phyloP scores from a whole-genome alignment of 2,329 filamentous ascomycete species.

The Alternaria alternata region DNA sequence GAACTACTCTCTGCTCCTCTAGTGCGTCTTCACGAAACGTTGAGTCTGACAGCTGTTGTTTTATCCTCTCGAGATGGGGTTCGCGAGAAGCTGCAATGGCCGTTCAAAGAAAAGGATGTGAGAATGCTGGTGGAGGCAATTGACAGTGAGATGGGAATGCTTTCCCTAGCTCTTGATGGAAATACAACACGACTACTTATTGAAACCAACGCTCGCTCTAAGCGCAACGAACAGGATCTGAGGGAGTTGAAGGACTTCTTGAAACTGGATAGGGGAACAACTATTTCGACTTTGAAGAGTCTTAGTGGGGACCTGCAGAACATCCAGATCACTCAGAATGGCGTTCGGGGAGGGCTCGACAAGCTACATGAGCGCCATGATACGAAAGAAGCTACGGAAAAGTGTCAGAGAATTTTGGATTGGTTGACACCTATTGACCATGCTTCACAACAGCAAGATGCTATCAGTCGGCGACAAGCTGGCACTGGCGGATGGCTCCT shows the following conservation, averaged over 20 bases:
- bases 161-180: background rate
- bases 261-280: background rate
- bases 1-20: background rate
- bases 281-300: fast-evolving
- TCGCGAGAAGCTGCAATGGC: background rate
- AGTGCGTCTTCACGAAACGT: background rate
- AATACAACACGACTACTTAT: too few relatives aligned
- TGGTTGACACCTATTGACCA: background rate
- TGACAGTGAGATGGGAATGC: background rate
- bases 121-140: background rate
- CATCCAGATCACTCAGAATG: too few relatives aligned
- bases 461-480: background rate
- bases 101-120: background rate
- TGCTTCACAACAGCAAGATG: background rate
- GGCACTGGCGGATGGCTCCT: background rate
- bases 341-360: background rate
- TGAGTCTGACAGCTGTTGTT: background rate
- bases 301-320: background rate
- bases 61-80: background rate
- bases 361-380: background rate
- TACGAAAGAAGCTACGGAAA: background rate
- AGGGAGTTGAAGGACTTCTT: background rate
- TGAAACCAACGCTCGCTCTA: background rate
- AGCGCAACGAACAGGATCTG: background rate
- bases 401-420: fast-evolving